These are phyloP conservation scores for Terfezia boudieri DNA, from an alignment of 495 filamentous ascomycete species.

Conservation along the genomic window DNA sequence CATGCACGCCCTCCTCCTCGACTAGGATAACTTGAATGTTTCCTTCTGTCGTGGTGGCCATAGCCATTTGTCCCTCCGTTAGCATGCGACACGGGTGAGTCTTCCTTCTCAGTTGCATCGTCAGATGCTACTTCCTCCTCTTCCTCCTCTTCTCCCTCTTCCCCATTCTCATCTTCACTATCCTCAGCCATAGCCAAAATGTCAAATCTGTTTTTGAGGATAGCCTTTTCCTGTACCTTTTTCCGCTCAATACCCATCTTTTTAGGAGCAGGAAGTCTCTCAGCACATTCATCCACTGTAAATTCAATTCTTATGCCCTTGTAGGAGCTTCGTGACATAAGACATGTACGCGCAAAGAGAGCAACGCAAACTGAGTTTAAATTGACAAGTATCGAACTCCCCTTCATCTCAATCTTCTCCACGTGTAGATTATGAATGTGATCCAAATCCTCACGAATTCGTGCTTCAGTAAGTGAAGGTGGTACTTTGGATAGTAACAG, in stretches of 20 bases:
- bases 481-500: conserved; percentile 39
- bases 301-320: conserved; percentile 51
- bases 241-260: not conserved
- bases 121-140: not conserved
- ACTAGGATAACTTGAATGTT: too few relatives aligned
- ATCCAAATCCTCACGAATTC: conserved; percentile 51
- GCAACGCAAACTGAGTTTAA: conserved; percentile 62
- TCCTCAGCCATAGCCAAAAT: conserved; percentile 3
- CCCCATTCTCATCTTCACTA: conserved; percentile 2
- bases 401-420: conserved; percentile 33
- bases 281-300: conserved; percentile 51
- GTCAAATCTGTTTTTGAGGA: conserved; percentile 6
- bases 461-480: conserved; percentile 35
- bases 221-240: not conserved
- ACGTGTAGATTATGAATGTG: conserved; percentile 64
- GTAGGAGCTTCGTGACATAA: conserved; percentile 56
- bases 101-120: not conserved
- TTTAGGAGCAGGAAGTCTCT: conserved; percentile 26
- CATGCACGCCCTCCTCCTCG: too few relatives aligned
- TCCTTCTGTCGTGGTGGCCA: not conserved
- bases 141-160: not conserved
- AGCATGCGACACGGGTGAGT: not conserved
- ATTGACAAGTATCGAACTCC: conserved; percentile 36
- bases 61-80: not conserved
- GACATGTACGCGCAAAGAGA: conserved; percentile 50